Conservation (phyloP, 2,329 filamentous ascomycete genomes). For the Aspergillus quadricinctus region DNA sequence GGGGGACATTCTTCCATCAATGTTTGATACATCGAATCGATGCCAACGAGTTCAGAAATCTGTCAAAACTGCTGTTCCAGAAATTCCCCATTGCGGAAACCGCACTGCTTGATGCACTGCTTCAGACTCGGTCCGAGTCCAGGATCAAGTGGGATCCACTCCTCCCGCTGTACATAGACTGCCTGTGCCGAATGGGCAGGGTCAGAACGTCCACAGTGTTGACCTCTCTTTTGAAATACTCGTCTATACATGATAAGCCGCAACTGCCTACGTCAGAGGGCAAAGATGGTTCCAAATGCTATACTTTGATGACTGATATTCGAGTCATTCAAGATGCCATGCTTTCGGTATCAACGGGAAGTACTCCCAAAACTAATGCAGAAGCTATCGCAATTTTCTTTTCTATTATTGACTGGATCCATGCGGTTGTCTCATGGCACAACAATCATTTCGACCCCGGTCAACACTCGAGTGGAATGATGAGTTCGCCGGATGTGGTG, state of each 20-base stretch:
- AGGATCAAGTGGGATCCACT: constrained; percentile 40
- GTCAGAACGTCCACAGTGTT: constrained; percentile 33
- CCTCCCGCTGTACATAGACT: constrained; percentile 39
- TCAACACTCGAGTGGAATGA: constrained; percentile 27
- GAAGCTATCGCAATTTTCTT: constrained; percentile 32
- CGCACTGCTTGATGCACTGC: constrained; percentile 32
- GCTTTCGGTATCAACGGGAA: constrained; percentile 34
- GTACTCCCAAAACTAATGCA: constrained; percentile 23
- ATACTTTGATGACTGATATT: constrained; percentile 41
- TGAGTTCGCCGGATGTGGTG: constrained; percentile 34
- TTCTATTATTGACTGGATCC: constrained; percentile 37
- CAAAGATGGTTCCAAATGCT: constrained; percentile 15
- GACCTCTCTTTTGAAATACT: constrained; percentile 30
- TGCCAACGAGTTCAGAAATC: constrained; percentile 34
- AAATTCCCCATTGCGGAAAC: constrained; percentile 28
- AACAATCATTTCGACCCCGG: constrained; percentile 21
- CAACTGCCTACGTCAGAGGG: constrained; percentile 2
- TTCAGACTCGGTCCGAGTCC: constrained; percentile 30
- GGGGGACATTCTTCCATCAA: constrained; percentile 34
- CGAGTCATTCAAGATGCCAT: constrained; percentile 40
- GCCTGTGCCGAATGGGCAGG: constrained; percentile 30
- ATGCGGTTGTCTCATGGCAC: constrained; percentile 34
- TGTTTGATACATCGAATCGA: constrained; percentile 36
- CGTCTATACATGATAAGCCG: constrained; percentile 28
- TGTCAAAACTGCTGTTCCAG: constrained; percentile 31